phyloP scores from a whole-genome alignment of 305 asterid genomes.

The Monarda citriodora region DNA sequence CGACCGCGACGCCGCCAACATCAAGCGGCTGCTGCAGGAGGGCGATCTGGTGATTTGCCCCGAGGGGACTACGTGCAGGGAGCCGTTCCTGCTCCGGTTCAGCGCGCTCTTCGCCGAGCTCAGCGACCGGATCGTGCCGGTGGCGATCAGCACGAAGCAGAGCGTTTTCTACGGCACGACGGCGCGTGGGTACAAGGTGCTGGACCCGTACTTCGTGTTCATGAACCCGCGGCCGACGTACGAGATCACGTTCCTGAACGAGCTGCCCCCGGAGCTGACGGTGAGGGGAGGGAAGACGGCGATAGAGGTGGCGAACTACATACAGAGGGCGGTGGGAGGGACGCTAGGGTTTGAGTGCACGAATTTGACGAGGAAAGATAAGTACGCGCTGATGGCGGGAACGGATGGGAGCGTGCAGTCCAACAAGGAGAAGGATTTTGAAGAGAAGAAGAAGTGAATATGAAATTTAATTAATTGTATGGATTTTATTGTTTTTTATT shows the following conservation, averaged over 20 bases:
- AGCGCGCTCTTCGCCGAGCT: slow-evolving; percentile 93
- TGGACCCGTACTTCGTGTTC: slow-evolving; percentile 92
- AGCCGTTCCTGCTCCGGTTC: slow-evolving; percentile 74
- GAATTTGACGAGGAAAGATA: slow-evolving; percentile 79
- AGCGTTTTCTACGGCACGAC: slow-evolving; percentile 87
- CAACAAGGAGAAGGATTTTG: slow-evolving; percentile 28
- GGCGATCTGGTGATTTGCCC: slow-evolving; percentile 92
- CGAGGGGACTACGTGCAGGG: slow-evolving; percentile 94
- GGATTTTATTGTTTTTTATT: neutral
- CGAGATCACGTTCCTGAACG: slow-evolving; percentile 78
- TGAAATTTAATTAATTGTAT: neutral
- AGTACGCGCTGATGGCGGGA: slow-evolving; percentile 89
- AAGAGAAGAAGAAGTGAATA: slow-evolving; percentile 19
- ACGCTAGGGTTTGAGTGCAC: slow-evolving; percentile 91
- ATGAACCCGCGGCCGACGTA: slow-evolving; percentile 94
- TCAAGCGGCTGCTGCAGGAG: slow-evolving; percentile 63
- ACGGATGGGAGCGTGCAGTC: slow-evolving; percentile 67
- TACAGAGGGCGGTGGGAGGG: slow-evolving; percentile 80
- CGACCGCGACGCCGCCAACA: slow-evolving; percentile 76
- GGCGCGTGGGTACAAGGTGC: slow-evolving; percentile 61
- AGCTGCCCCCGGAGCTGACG: slow-evolving; percentile 57
- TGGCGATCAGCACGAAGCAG: slow-evolving; percentile 73
- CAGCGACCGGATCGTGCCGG: slow-evolving; percentile 87
- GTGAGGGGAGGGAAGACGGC: slow-evolving; percentile 71
- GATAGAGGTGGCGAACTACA: slow-evolving; percentile 81